A percentile compares a stretch with the other conserved stretches of the same genome.
Evolutionary conservation across 2,329 filamentous ascomycete genomes (phyloP).

Genomic region (Verticillium tricorpus): DNA sequence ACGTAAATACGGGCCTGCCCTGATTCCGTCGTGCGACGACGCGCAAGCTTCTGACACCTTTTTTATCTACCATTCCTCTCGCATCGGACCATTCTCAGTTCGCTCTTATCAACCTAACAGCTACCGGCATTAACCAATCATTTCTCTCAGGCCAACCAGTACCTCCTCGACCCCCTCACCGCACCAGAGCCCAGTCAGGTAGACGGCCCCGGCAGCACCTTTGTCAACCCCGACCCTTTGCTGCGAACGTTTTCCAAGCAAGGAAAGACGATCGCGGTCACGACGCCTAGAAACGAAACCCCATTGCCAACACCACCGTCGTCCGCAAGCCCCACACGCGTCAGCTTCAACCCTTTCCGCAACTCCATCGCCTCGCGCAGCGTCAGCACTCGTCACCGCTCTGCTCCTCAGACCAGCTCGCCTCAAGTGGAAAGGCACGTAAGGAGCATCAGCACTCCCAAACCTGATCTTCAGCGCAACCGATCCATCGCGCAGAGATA

Average conservation of each 20-base stretch:
- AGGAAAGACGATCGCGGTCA: constrained; percentile 5
- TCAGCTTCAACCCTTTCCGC: constrained; percentile 29
- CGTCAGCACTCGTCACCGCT: constrained; percentile 13
- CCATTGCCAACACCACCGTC: constrained; percentile 43
- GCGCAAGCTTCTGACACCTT: constrained; percentile 1
- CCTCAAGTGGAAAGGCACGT: not conserved
- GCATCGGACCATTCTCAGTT: not conserved
- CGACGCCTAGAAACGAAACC: constrained; percentile 4
- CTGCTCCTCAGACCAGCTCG: constrained; percentile 1
- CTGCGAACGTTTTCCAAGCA: constrained; percentile 16
- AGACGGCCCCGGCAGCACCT: constrained; percentile 58
- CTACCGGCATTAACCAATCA: not conserved
- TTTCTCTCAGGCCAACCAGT: constrained; percentile 51
- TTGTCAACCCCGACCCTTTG: constrained; percentile 31
- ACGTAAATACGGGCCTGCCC: constrained; percentile 14
- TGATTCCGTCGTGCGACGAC: constrained; percentile 1
- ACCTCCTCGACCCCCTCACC: constrained; percentile 65
- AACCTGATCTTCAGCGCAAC: constrained; percentile 15
- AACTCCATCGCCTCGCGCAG: constrained; percentile 27
- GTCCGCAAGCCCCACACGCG: constrained; percentile 48
- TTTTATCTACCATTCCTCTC: not conserved
- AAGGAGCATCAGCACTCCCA: constrained; percentile 10
- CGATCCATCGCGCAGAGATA: constrained; percentile 53
- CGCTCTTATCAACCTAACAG: not conserved
- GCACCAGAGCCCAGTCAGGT: constrained; percentile 64